Percentiles rank a stretch among this genome's conserved stretches.
phyloP scores from a whole-genome alignment of 495 filamentous ascomycete genomes.

The Talaromyces adpressus region DNA sequence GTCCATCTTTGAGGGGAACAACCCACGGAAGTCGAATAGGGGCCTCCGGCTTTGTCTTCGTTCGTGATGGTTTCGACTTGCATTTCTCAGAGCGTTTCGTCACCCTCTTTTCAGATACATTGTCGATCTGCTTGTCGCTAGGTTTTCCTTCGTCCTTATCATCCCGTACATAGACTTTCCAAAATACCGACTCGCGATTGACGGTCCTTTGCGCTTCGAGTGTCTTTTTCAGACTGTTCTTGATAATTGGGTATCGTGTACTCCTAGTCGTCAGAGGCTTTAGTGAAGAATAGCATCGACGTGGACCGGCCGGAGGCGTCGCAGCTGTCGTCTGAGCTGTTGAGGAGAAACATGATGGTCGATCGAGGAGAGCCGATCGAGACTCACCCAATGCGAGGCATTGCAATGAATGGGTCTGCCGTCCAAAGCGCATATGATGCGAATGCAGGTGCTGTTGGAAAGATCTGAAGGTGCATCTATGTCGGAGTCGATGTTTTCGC shows the following conservation, averaged over 20 bases:
- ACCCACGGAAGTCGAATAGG: slow-evolving; percentile 13
- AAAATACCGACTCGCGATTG: slow-evolving; percentile 39
- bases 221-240: slow-evolving; percentile 24
- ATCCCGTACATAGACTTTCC: slow-evolving; percentile 19
- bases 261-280: background rate
- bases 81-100: background rate
- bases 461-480: background rate
- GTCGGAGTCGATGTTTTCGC: background rate
- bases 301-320: background rate
- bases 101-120: slow-evolving; percentile 5
- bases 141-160: background rate
- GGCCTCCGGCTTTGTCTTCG: background rate
- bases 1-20: slow-evolving; percentile 5
- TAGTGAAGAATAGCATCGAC: background rate
- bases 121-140: background rate
- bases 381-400: slow-evolving; percentile 7
- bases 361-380: background rate
- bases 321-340: background rate
- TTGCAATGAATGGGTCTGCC: background rate
- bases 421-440: slow-evolving; percentile 5
- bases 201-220: slow-evolving; percentile 44
- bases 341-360: background rate
- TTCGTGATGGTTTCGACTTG: background rate
- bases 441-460: background rate
- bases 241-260: background rate